Conservation (phyloP, 2,329 filamentous ascomycete species). For the Fusarium robinianum region DNA sequence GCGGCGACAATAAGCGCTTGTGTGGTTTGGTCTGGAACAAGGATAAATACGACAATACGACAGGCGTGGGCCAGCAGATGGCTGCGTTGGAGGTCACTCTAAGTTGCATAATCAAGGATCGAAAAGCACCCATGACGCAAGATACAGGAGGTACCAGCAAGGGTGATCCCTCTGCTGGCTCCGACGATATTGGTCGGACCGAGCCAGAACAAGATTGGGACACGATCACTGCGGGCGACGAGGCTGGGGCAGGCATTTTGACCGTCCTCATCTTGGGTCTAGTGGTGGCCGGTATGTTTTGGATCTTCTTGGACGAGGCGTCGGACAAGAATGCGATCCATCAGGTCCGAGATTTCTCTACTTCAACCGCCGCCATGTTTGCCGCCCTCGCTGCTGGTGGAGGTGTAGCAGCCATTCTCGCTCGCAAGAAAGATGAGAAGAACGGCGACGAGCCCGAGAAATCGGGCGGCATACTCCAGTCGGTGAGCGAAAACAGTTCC, state of each 20-base stretch:
- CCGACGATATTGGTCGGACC: conserved; percentile 50
- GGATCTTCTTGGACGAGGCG: conserved; percentile 55
- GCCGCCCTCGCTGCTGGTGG: conserved; percentile 32
- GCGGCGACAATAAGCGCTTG: conserved; percentile 59
- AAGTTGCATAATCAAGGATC: conserved; percentile 58
- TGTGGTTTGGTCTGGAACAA: conserved; percentile 65
- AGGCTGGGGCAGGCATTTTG: conserved; percentile 67
- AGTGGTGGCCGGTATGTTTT: conserved; percentile 57
- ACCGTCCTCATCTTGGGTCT: conserved; percentile 62
- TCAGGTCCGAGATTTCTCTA: conserved; percentile 39
- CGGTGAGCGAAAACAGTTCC: conserved; percentile 28
- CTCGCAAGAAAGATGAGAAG: conserved; percentile 23
- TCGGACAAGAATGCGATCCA: conserved; percentile 40
- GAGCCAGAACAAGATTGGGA: conserved; percentile 34
- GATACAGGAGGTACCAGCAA: conserved; percentile 62
- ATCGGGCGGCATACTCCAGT: conserved; percentile 6
- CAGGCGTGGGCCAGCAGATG: conserved; percentile 73
- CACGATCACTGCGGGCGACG: conserved; percentile 60
- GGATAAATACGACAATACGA: conserved; percentile 60
- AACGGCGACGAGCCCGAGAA: conserved; percentile 34
- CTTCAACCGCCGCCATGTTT: conserved; percentile 23
- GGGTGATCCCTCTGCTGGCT: conserved; percentile 52
- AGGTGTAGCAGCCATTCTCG: conserved; percentile 27
- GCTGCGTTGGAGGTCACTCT: conserved; percentile 68
- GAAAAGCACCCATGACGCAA: conserved; percentile 50